Percentiles rank a stretch among this genome's conserved stretches.
These are phyloP conservation scores for Euphorbia celastroides DNA, from an alignment of 441 rosid genomes.

Conservation along the genomic window DNA sequence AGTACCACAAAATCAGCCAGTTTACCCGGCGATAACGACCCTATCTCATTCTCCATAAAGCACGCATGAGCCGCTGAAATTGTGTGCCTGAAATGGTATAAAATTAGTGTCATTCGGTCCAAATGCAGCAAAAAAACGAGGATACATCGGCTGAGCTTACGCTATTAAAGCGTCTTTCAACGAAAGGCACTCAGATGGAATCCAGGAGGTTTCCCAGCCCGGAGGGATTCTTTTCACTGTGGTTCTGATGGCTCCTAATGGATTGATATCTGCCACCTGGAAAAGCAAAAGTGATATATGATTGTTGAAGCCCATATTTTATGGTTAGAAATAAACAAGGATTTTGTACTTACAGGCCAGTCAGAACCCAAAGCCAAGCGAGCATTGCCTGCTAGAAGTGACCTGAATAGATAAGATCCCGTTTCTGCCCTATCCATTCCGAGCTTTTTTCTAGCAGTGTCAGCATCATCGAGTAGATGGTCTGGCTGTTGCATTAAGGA, in stretches of 20 bases:
- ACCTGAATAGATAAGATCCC: constrained; percentile 56
- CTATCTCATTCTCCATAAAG: constrained; percentile 63
- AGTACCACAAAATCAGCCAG: constrained; percentile 75
- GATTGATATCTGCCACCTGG: constrained; percentile 67
- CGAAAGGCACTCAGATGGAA: constrained; percentile 62
- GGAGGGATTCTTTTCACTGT: constrained; percentile 73
- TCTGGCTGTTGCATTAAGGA: constrained; percentile 60
- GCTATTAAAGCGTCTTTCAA: constrained; percentile 56
- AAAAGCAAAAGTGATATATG: constrained; percentile 14
- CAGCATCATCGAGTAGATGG: constrained; percentile 84
- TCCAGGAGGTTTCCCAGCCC: constrained; percentile 74
- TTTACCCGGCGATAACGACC: constrained; percentile 67
- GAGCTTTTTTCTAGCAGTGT: constrained; percentile 59
- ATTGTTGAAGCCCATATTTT: neutral
- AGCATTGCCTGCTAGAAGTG: constrained; percentile 55
- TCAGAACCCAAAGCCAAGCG: constrained; percentile 80
- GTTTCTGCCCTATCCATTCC: constrained; percentile 64
- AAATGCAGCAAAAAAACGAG: constrained; percentile 1
- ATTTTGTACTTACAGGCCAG: constrained; percentile 69
- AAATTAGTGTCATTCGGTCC: neutral
- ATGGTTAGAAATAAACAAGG: neutral
- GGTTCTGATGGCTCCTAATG: constrained; percentile 56
- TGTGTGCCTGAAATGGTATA: constrained; percentile 52
- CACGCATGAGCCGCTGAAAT: constrained; percentile 76
- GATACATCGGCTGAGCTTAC: constrained; percentile 35